Conservation (phyloP, 148 eudicot species). For the Talinum fruticosum region DNA sequence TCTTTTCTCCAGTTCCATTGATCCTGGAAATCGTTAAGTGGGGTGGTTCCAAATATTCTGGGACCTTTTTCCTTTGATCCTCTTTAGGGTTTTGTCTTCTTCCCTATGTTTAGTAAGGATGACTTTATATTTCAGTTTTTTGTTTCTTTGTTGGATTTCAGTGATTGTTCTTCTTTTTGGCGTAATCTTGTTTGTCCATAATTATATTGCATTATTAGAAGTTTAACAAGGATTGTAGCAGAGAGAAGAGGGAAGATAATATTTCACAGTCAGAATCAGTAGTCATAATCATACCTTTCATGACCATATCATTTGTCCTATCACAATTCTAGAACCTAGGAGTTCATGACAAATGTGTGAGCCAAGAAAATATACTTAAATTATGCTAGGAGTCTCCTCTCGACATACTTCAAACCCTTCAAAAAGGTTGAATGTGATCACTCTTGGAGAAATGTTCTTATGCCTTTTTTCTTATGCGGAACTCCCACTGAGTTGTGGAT, state of each 20-base stretch:
- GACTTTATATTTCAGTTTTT: background rate
- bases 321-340: background rate
- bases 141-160: background rate
- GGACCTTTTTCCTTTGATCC: background rate
- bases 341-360: background rate
- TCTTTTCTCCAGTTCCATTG: too few species aligned
- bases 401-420: background rate
- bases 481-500: background rate
- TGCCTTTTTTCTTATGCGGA: background rate
- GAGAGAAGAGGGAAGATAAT: background rate
- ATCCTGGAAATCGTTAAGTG: background rate
- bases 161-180: background rate
- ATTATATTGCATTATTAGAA: too few species aligned
- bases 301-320: background rate
- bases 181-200: background rate
- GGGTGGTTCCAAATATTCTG: background rate
- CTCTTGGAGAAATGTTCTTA: background rate
- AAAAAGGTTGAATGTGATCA: background rate
- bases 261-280: too few species aligned
- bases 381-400: background rate
- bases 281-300: background rate
- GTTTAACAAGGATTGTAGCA: background rate
- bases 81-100: background rate
- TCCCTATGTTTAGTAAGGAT: background rate
- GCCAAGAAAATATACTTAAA: background rate